Percentiles rank a stretch among this genome's conserved stretches.
Evolutionary conservation across 768 basidiomycete species (phyloP).

Genomic region (Amanita rubescens): DNA sequence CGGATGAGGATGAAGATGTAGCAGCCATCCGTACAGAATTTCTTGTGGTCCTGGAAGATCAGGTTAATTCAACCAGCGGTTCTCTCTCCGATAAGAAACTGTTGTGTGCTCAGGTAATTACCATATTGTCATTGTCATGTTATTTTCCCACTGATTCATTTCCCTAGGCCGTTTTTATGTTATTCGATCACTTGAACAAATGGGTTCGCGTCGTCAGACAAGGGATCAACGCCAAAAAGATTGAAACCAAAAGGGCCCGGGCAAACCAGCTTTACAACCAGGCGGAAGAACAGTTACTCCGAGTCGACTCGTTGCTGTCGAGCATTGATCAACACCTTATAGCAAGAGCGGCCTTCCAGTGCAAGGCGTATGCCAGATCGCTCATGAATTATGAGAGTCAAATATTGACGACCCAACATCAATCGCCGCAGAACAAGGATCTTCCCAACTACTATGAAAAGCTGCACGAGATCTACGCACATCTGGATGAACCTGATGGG

Average conservation of each 20-base stretch:
- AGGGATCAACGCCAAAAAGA: slow-evolving; percentile 43
- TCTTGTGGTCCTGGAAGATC: slow-evolving; percentile 77
- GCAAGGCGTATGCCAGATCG: slow-evolving; percentile 89
- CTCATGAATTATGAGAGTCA: slow-evolving; percentile 93
- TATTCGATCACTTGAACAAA: slow-evolving; percentile 90
- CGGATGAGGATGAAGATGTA: slow-evolving; percentile 56
- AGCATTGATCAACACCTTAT: slow-evolving; percentile 84
- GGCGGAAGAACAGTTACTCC: slow-evolving; percentile 52
- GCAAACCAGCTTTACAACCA: slow-evolving; percentile 26
- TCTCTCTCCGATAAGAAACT: slow-evolving; percentile 74
- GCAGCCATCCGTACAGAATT: slow-evolving; percentile 70
- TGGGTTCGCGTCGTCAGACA: slow-evolving; percentile 79
- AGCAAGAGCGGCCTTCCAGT: slow-evolving; percentile 89
- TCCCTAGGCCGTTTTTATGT: slow-evolving; percentile 81
- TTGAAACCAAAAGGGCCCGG: slow-evolving; percentile 44
- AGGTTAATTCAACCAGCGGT: slow-evolving; percentile 54
- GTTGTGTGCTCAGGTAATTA: slow-evolving; percentile 84
- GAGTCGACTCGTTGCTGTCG: slow-evolving; percentile 74
- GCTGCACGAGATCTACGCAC: slow-evolving; percentile 92
- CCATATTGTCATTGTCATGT: not conserved
- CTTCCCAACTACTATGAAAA: slow-evolving; percentile 77
- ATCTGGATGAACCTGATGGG: slow-evolving; percentile 95
- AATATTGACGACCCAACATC: slow-evolving; percentile 46
- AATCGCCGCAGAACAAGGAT: slow-evolving; percentile 34
- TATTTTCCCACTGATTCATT: not conserved